A percentile compares a stretch with the other conserved stretches of the same genome.
Evolutionary conservation across 192 early-diverging fungal species (phyloP).

Genomic region (Mortierella antarctica): DNA sequence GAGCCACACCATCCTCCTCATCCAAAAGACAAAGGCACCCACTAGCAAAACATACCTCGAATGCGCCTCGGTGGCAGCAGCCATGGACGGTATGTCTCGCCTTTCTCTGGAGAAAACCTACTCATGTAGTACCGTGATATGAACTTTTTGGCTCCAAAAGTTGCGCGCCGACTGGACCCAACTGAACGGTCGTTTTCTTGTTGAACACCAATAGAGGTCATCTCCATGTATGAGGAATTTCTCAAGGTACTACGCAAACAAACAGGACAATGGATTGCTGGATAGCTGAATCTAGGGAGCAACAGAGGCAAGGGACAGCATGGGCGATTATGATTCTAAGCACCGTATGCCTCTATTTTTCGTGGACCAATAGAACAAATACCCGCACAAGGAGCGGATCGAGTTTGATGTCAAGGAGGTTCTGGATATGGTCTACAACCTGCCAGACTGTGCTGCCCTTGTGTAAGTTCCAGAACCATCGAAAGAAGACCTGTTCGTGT

Average conservation of each 20-base stretch:
- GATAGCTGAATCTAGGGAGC: not conserved
- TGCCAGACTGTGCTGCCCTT: constrained; percentile 48
- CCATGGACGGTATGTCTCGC: constrained; percentile 46
- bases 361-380: constrained; percentile 33
- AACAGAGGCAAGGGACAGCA: not conserved
- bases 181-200: not conserved
- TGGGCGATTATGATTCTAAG: not conserved
- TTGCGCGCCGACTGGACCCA: not conserved
- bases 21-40: constrained; percentile 39
- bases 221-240: constrained; percentile 47
- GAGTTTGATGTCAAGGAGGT: constrained; percentile 53
- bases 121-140: no score
- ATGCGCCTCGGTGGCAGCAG: constrained; percentile 39
- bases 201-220: constrained; percentile 26
- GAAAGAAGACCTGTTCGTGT: no score
- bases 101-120: not conserved
- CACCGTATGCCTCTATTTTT: not conserved
- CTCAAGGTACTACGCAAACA: constrained; percentile 29
- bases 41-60: constrained; percentile 53
- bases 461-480: constrained; percentile 19
- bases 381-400: constrained; percentile 42
- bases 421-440: constrained; percentile 49
- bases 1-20: constrained; percentile 52
- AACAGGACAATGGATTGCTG: not conserved
- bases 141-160: no score